A percentile compares a stretch with the other conserved stretches of the same genome.
Evolutionary conservation across 164 flowering plant genomes (phyloP).

Genomic region (Vitis vinifera): ASM3070453v1 NC_081823.1:8697501-8698000

Average conservation of each 20-base stretch:
- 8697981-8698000: conserved; percentile 60
- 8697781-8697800: conserved; percentile 1
- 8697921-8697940: conserved; percentile 93
- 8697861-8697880: conserved; percentile 12
- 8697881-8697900: background rate
- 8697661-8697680: too few species aligned
- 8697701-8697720: background rate
- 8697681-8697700: too few species aligned
- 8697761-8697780: background rate
- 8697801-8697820: conserved; percentile 23
- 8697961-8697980: conserved; percentile 84
- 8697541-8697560: too few species aligned
- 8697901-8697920: conserved; percentile 49
- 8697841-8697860: conserved; percentile 8
- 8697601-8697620: too few species aligned
- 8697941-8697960: conserved; percentile 83
- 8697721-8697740: background rate
- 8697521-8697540: too few species aligned
- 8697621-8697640: too few species aligned
- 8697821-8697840: conserved; percentile 7
- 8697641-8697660: background rate
- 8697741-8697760: background rate
- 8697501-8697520: too few species aligned
- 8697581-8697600: too few species aligned
- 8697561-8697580: too few species aligned